These are phyloP conservation scores for Ascomycota sp. DNA, from an alignment of 2,329 filamentous ascomycete genomes.

Conservation along the genomic window DNA sequence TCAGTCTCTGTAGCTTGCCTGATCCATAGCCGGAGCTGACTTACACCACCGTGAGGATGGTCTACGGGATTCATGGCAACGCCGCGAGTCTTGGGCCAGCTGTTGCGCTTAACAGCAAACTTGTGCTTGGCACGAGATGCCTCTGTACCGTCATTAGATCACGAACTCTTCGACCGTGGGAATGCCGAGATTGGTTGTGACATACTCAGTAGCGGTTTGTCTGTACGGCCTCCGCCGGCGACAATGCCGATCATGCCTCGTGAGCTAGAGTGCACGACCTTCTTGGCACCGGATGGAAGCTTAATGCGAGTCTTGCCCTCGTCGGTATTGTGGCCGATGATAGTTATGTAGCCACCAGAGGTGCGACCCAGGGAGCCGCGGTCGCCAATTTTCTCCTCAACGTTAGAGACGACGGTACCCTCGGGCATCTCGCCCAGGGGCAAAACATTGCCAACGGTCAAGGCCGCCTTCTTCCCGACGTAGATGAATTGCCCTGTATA, in stretches of 20 bases:
- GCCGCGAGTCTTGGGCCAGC: slow-evolving; percentile 99
- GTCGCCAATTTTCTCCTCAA: slow-evolving; percentile 97
- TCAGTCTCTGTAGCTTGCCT: slow-evolving; percentile 16
- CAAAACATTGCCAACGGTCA: slow-evolving; percentile 94
- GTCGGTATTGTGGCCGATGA: slow-evolving; percentile 92
- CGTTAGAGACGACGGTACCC: slow-evolving; percentile 97
- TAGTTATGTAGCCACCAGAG: slow-evolving; percentile 97
- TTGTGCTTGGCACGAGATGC: slow-evolving; percentile 99
- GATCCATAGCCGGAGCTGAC: slow-evolving; percentile 11
- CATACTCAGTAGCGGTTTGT: slow-evolving; percentile 92
- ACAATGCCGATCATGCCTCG: slow-evolving; percentile 99
- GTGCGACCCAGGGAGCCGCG: slow-evolving; percentile 89
- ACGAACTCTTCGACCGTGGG: background rate
- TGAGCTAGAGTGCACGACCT: slow-evolving; percentile 77
- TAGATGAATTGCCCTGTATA: slow-evolving; percentile 99
- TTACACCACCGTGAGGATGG: slow-evolving; percentile 84
- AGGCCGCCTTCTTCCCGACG: slow-evolving; percentile 92
- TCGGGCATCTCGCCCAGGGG: slow-evolving; percentile 86
- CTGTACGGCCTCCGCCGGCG: slow-evolving; percentile 95
- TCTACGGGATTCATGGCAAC: slow-evolving; percentile 99
- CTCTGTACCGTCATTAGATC: slow-evolving; percentile 32
- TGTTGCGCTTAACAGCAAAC: slow-evolving; percentile 99
- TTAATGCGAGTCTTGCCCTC: slow-evolving; percentile 99
- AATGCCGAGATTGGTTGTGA: slow-evolving; percentile 5
- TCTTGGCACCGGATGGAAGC: slow-evolving; percentile 97